phyloP scores from a whole-genome alignment of 2,329 filamentous ascomycete species.

The Fusarium stilboides region DNA sequence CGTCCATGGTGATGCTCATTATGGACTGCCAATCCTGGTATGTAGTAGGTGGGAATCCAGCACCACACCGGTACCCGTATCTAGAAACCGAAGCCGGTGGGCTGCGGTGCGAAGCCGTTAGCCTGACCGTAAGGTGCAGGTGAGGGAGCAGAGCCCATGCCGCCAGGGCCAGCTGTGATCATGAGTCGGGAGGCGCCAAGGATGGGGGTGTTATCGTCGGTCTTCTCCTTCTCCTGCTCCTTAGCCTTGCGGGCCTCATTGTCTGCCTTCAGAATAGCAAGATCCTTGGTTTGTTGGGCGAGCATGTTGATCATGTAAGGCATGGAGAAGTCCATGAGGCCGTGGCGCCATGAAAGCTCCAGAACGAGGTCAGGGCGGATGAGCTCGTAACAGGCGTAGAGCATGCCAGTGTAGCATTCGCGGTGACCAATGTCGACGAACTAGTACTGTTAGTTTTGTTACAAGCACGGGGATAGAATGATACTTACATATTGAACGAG shows the following conservation, averaged over 20 bases:
- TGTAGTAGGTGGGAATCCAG: conserved; percentile 40
- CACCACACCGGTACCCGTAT: conserved; percentile 52
- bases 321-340: conserved; percentile 97
- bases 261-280: conserved; percentile 89
- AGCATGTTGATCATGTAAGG: conserved; percentile 99
- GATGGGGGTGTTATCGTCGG: conserved; percentile 94
- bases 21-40: conserved; percentile 21
- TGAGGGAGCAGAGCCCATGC: conserved; percentile 61
- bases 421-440: conserved; percentile 99
- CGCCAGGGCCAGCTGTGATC: conserved; percentile 90
- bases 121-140: conserved; percentile 80
- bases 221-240: conserved; percentile 81
- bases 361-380: conserved; percentile 93
- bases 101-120: conserved; percentile 91
- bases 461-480: neutral
- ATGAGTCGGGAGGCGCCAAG: conserved; percentile 90
- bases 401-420: conserved; percentile 99
- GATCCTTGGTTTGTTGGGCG: conserved; percentile 88
- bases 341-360: conserved; percentile 97
- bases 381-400: conserved; percentile 98
- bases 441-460: conserved; percentile 65
- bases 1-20: conserved; percentile 17
- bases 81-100: conserved; percentile 82
- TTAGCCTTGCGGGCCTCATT: conserved; percentile 93
- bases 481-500: conserved; percentile 93